Evolutionary conservation across 768 basidiomycete genomes (phyloP), one percentile per base, ranked within the genome.

Genomic region (Lactarius indigo): DNA sequence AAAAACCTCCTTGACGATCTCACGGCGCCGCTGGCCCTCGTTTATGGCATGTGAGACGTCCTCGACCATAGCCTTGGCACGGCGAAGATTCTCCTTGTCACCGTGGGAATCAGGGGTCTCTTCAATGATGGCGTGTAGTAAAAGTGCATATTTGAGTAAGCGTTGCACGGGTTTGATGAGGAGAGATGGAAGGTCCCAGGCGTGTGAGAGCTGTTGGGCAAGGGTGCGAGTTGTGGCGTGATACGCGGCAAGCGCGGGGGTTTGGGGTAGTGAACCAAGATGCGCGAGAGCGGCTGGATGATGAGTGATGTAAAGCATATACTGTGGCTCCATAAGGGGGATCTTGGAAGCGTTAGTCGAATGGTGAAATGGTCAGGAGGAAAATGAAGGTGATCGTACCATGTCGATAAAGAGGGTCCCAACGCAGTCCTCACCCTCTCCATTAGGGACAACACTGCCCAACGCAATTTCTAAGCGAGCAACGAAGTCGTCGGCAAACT

Each of bases 101-200:
- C 80, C 78, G 72, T 92, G 90, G 28, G 76, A 75, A 61, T 87
- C 84, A 8, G 87, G 85, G 0, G 92, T 94, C 72, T 87, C 88
- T 59, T 88, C 86, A 61, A 89, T 84, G 70, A 94, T 88, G 30
- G 91, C 85, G 30, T 79, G 78, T 39, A 99, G 85, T 33, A 99
- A 84, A 10, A 98, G 84, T 0, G 92, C 87, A 74, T 99, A 99
- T 75, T 98, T 98, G 69, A 98, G 87, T 63, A 98, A 83, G 18
- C 96, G 87, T 74, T 98, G 97, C 4, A 99, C 94, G 39, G 97
- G 97, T 77, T 98, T 98, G 77, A 99, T 98, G 67, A 99, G 88
- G 44, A 98, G 84, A 0, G 94, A 94, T 6, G 92, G 83, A 31
- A 99, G 85, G 75, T 99, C 96, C 89, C 94, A 95, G 3, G 94